Percentiles rank a stretch among this genome's conserved stretches.
These are phyloP conservation scores for Fistulinella staudtii DNA, from an alignment of 1,284 basidiomycete species.

Conservation along the genomic window DNA sequence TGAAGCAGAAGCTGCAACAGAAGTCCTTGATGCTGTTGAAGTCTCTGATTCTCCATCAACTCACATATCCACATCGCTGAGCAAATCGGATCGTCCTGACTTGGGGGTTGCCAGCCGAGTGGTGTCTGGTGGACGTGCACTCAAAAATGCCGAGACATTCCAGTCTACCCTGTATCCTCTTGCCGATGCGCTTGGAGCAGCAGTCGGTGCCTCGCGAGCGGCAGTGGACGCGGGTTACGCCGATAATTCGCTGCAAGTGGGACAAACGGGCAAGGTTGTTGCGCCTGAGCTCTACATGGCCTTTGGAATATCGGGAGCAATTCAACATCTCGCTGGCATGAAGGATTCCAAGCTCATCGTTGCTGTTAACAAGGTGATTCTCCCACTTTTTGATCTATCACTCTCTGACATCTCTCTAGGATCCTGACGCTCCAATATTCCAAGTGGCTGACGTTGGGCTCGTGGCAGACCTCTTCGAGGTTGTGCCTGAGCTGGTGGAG, in stretches of 20 bases:
- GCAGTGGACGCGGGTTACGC: conserved; percentile 98
- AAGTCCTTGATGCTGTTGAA: conserved; percentile 63
- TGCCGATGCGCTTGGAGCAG: conserved; percentile 87
- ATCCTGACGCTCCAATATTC: conserved; percentile 98
- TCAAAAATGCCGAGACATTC: conserved; percentile 96
- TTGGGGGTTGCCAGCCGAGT: conserved; percentile 85
- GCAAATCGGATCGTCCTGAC: conserved; percentile 92
- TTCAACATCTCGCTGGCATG: conserved; percentile 99
- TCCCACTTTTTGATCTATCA: background rate
- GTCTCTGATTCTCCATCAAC: conserved; percentile 61
- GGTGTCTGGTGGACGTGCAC: conserved; percentile 92
- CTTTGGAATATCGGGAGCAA: conserved; percentile 93
- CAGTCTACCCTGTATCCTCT: conserved; percentile 86
- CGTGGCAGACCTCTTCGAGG: conserved; percentile 88
- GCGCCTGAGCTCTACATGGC: conserved; percentile 96
- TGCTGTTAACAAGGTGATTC: conserved; percentile 88
- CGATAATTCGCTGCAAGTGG: conserved; percentile 97
- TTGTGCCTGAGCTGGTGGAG: conserved; percentile 82
- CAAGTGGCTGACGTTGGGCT: conserved; percentile 96
- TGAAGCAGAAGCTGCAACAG: conserved; percentile 53
- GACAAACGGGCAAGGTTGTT: conserved; percentile 97
- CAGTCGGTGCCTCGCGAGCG: conserved; percentile 95
- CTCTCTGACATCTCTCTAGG: conserved; percentile 48
- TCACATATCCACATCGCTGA: conserved; percentile 82
- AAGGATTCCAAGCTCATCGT: conserved; percentile 99